Conservation (phyloP, 164 flowering plant genomes). For the Cinnamomum micranthum region DNA sequence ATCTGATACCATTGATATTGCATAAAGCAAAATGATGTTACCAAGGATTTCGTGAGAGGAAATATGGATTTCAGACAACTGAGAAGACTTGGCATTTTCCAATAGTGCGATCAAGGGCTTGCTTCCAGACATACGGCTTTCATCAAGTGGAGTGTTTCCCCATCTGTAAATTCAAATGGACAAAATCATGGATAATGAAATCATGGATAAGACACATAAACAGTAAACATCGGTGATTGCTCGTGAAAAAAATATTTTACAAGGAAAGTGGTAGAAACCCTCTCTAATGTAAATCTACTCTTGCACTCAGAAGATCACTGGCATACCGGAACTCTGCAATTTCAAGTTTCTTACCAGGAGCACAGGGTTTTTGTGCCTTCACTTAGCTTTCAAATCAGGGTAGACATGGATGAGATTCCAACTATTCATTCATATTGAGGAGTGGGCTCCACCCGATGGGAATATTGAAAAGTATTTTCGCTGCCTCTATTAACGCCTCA, state of each 20-base stretch:
- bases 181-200: background rate
- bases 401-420: too few species aligned
- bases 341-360: too few species aligned
- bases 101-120: slow-evolving; percentile 59
- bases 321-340: too few species aligned
- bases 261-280: too few species aligned
- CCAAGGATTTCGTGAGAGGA: slow-evolving; percentile 45
- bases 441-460: too few species aligned
- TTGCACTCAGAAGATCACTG: too few species aligned
- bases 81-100: slow-evolving; percentile 58
- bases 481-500: too few species aligned
- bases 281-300: too few species aligned
- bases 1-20: background rate
- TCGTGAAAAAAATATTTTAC: background rate
- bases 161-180: slow-evolving; percentile 42
- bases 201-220: background rate
- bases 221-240: background rate
- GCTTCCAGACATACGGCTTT: slow-evolving; percentile 58
- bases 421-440: too few species aligned
- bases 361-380: too few species aligned
- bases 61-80: slow-evolving; percentile 31
- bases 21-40: slow-evolving; percentile 15
- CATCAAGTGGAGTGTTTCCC: slow-evolving; percentile 87
- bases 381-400: too few species aligned
- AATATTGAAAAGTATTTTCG: too few species aligned